Conservation (phyloP, 208 protist species). For the Wallacemonas sp. region DNA sequence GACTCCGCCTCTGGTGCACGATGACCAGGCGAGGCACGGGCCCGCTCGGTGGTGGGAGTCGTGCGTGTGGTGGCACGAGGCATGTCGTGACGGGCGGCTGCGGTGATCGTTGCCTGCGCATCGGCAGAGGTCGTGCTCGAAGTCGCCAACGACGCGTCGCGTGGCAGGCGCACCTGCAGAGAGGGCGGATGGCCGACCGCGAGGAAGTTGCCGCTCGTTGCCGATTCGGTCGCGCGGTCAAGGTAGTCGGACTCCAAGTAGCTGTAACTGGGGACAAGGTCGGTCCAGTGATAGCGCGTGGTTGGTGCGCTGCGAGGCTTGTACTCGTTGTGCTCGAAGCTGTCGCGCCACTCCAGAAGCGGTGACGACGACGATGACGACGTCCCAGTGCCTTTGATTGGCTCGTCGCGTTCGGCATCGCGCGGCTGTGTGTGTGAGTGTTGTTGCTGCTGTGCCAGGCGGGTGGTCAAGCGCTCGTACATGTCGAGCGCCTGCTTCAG, state of each 20-base stretch:
- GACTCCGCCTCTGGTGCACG: conserved; percentile 14
- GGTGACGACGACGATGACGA: background rate
- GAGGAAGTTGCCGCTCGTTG: conserved; percentile 50
- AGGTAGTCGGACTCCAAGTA: conserved; percentile 79
- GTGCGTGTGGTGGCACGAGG: too few species aligned
- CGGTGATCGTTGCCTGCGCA: background rate
- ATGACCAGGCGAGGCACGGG: too few species aligned
- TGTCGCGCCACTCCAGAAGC: conserved; percentile 61
- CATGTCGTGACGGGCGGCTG: conserved; percentile 5
- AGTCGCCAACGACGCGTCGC: too few species aligned
- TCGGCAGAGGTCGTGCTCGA: too few species aligned
- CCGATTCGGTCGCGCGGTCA: conserved; percentile 11
- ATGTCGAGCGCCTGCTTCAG: background rate
- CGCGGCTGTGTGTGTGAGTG: too few species aligned
- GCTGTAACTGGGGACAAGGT: conserved; percentile 68
- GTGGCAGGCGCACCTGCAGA: background rate
- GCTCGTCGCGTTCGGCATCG: too few species aligned
- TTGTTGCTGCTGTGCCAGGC: too few species aligned
- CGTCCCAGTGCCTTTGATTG: too few species aligned
- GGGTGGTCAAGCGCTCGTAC: conserved; percentile 13
- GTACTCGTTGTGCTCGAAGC: conserved; percentile 84
- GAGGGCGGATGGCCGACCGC: conserved; percentile 51
- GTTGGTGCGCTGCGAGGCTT: conserved; percentile 48
- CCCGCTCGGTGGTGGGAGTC: too few species aligned
- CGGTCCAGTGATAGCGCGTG: conserved; percentile 74